Percentiles rank a stretch among this genome's conserved stretches.
Conservation (phyloP, 2,329 filamentous ascomycete species). For the Sporothrix brasiliensis region DNA sequence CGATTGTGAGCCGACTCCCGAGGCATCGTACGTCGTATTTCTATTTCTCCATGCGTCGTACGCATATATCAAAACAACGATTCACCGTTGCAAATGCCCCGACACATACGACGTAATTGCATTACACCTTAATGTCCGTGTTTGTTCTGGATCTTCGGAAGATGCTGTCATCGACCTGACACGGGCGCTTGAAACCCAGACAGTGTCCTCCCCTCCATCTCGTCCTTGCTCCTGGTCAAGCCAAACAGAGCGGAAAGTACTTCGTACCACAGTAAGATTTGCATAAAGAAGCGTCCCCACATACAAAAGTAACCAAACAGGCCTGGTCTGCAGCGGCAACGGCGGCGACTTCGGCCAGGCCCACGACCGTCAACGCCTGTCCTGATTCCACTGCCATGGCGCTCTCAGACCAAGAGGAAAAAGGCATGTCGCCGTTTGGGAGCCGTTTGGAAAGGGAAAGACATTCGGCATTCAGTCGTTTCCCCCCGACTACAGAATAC, state of each 20-base stretch:
- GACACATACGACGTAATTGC: background rate
- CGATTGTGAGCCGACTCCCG: background rate
- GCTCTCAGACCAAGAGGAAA: background rate
- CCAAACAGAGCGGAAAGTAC: background rate
- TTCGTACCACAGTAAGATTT: slow-evolving; percentile 26
- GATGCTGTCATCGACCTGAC: slow-evolving; percentile 21
- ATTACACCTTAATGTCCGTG: background rate
- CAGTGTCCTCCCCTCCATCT: slow-evolving; percentile 6
- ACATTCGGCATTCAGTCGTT: slow-evolving; percentile 9
- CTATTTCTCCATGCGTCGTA: too few relatives aligned
- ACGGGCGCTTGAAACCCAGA: slow-evolving; percentile 29
- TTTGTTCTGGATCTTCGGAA: background rate
- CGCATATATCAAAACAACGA: background rate
- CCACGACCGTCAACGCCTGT: background rate
- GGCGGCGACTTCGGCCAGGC: background rate
- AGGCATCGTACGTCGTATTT: background rate
- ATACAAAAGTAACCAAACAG: background rate
- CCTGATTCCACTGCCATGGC: background rate
- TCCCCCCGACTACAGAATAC: background rate
- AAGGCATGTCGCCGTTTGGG: slow-evolving; percentile 2
- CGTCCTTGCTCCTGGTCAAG: background rate
- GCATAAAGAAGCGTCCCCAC: slow-evolving; percentile 28
- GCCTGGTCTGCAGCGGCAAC: background rate
- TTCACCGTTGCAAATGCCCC: background rate
- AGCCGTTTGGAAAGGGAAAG: background rate